Evolutionary conservation across 257 asterid genomes (phyloP), one percentile per base, ranked within the genome.

Genomic region (Fraxinus cuspidata): DNA sequence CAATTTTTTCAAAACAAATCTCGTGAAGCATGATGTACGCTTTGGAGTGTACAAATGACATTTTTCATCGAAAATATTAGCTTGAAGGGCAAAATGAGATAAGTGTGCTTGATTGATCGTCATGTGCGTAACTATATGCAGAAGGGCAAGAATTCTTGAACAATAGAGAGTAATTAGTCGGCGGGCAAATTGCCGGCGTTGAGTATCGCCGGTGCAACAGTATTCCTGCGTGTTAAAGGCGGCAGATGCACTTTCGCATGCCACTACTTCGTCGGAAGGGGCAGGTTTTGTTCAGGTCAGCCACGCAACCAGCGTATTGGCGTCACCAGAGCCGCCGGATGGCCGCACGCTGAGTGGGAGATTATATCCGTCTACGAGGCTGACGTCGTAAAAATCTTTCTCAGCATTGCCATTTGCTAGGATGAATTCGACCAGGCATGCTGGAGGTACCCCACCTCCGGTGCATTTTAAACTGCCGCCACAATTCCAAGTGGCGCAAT

Each of bases 351-450:
- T 83, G 28, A 90, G 3, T 13, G 87, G 92, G 72, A 92, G 83
- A 29, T 90, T 92, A 90, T 88, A 92, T 7, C 96, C 96, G 75
- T 91, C 97, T 3, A 91, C 96, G 6, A 94, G 92, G 87, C 97
- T 91, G 0, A 94, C 97, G 80, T 94, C 97, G 84, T 94, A 92
- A 82, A 91, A 92, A 74, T 92, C 99, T 38, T 81, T 85, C 6
- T 53, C 74, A 0, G 7, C 74, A 7, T 3, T 74, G 23, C 76
- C 85, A 13, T n/a, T 38, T 5, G 76, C 93, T 6, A 91, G 71
- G 2, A 97, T 94, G 91, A 94, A 94, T 80, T 94, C 97, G 2
- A 76, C 98, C 0, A 94, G 85, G 56, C 84, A 84, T 21, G 81
- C 97, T 0, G 97, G 97, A 0, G 97, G 94, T 4, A 40, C 81